Evolutionary conservation across 2,329 filamentous ascomycete species (phyloP).

Genomic region (Lachnellula cervina): DNA sequence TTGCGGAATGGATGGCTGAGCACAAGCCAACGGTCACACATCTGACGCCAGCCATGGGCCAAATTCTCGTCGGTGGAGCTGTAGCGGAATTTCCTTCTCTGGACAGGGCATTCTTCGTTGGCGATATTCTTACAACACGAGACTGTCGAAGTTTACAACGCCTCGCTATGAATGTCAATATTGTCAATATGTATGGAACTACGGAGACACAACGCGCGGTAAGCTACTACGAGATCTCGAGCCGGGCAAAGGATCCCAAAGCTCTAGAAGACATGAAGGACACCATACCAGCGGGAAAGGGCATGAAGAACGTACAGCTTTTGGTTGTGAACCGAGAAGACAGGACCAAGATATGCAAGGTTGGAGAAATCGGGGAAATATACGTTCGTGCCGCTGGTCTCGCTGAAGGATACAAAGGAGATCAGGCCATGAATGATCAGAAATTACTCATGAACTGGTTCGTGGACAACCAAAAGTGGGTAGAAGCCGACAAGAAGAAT

Average conservation of each 20-base stretch:
- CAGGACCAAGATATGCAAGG: slow-evolving; percentile 61
- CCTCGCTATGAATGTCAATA: slow-evolving; percentile 68
- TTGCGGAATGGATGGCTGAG: slow-evolving; percentile 83
- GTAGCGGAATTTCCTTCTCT: slow-evolving; percentile 71
- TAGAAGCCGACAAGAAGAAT: slow-evolving; percentile 48
- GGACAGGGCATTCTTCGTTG: slow-evolving; percentile 83
- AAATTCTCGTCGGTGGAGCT: slow-evolving; percentile 85
- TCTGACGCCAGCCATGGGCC: slow-evolving; percentile 92
- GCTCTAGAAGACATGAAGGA: slow-evolving; percentile 64
- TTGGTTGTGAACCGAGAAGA: slow-evolving; percentile 72
- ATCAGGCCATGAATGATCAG: slow-evolving; percentile 17
- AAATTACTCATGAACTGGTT: slow-evolving; percentile 34
- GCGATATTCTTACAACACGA: slow-evolving; percentile 79
- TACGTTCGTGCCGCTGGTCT: slow-evolving; percentile 78
- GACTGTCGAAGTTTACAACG: slow-evolving; percentile 75
- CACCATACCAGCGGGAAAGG: slow-evolving; percentile 75
- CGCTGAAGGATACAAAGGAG: slow-evolving; percentile 67
- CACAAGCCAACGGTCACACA: slow-evolving; percentile 75
- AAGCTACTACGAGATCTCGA: slow-evolving; percentile 75
- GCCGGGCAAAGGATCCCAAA: slow-evolving; percentile 55
- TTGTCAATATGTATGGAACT: slow-evolving; percentile 84
- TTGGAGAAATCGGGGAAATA: slow-evolving; percentile 82
- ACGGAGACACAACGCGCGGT: slow-evolving; percentile 81
- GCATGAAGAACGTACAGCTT: slow-evolving; percentile 86
- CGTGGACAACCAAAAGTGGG: slow-evolving; percentile 31